Evolutionary conservation across 805 yeast genomes (phyloP).

Genomic region (Starmerella stellata): DNA sequence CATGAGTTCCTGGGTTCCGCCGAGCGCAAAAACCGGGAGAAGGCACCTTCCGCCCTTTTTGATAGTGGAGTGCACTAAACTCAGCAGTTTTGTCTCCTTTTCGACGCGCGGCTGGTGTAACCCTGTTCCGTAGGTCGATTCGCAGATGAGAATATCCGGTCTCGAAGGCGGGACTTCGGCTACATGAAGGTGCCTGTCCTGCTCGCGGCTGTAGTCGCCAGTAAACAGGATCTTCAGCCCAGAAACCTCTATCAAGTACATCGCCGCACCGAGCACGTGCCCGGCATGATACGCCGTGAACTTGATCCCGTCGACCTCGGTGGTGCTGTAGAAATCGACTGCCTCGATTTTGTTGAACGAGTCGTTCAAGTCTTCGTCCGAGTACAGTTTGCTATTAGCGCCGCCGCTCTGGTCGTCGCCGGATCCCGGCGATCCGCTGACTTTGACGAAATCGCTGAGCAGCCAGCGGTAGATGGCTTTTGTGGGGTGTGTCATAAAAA

Average conservation of each 20-base stretch:
- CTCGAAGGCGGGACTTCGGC: conserved; percentile 74
- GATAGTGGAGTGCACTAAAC: conserved; percentile 65
- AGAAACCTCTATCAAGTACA: conserved; percentile 89
- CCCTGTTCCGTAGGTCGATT: conserved; percentile 95
- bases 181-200: conserved; percentile 81
- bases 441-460: conserved; percentile 81
- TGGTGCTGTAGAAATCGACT: conserved; percentile 85
- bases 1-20: conserved; percentile 87
- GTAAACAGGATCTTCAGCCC: conserved; percentile 79
- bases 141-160: conserved; percentile 83
- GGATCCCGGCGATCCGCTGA: conserved; percentile 41
- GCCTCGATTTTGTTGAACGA: conserved; percentile 86
- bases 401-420: conserved; percentile 9
- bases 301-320: conserved; percentile 82
- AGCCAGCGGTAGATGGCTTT: conserved; percentile 96
- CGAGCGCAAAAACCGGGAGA: conserved; percentile 88
- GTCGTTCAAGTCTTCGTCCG: conserved; percentile 74
- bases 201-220: conserved; percentile 93
- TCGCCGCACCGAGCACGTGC: conserved; percentile 97
- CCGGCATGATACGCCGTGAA: conserved; percentile 99
- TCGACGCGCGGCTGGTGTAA: conserved; percentile 82
- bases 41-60: conserved; percentile 79
- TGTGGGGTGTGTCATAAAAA: conserved; percentile 97
- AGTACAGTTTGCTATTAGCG: conserved; percentile 35
- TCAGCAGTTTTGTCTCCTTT: conserved; percentile 65